Percentiles rank a stretch among this genome's conserved stretches.
Evolutionary conservation across 176 grass and related monocot species (phyloP).

Genomic region (Oryza meridionalis): DNA sequence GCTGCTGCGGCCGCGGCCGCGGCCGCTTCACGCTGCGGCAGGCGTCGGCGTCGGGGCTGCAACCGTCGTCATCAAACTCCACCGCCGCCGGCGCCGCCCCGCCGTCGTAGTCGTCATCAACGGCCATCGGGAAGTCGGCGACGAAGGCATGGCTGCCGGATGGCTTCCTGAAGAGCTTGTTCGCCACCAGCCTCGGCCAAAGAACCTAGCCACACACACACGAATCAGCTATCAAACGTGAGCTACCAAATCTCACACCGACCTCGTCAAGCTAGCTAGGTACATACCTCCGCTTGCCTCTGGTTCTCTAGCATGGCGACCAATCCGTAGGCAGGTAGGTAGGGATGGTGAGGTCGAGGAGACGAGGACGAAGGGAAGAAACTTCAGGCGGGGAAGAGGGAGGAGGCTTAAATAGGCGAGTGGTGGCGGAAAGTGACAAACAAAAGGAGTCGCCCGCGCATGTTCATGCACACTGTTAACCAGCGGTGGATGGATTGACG

Average conservation of each 20-base stretch:
- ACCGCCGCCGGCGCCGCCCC: neutral
- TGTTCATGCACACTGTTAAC: slow-evolving; percentile 11
- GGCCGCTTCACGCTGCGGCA: slow-evolving; percentile 41
- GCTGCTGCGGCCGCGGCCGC: slow-evolving; percentile 34
- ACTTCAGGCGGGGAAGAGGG: slow-evolving; percentile 45
- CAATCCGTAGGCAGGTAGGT: neutral
- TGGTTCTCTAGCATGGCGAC: slow-evolving; percentile 64
- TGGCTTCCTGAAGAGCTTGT: slow-evolving; percentile 76
- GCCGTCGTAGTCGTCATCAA: neutral
- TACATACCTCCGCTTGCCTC: slow-evolving; percentile 75
- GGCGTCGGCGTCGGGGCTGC: slow-evolving; percentile 49
- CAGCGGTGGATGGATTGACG: neutral
- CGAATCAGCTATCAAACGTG: neutral
- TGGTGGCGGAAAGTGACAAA: slow-evolving; percentile 25
- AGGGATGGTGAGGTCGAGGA: neutral
- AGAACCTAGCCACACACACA: slow-evolving; percentile 50
- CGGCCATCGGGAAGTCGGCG: slow-evolving; percentile 62
- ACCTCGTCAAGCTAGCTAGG: neutral
- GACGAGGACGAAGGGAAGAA: slow-evolving; percentile 10
- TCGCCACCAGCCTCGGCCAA: slow-evolving; percentile 86
- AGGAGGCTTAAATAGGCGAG: slow-evolving; percentile 51
- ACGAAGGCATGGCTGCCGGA: slow-evolving; percentile 69
- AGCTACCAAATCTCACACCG: neutral
- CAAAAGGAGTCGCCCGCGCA: neutral
- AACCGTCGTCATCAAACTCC: slow-evolving; percentile 45